These are phyloP conservation scores for Nothomitra cinnamomea DNA, from an alignment of 2,329 filamentous ascomycete species.

Conservation along the genomic window DNA sequence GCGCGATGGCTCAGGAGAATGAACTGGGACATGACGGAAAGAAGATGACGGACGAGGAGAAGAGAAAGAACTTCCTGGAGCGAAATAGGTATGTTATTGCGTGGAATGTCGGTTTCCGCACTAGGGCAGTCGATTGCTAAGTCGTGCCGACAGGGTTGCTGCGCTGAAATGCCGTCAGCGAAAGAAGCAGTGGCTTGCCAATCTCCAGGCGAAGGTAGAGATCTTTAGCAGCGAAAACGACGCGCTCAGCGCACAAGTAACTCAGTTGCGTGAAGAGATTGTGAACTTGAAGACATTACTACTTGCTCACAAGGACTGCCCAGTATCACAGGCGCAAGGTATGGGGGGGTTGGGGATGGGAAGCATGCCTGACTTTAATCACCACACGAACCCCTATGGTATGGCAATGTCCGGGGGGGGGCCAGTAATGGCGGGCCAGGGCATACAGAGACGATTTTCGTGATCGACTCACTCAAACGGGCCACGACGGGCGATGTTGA, in stretches of 20 bases:
- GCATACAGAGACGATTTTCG: slow-evolving; percentile 9
- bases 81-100: slow-evolving; percentile 54
- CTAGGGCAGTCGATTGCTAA: not conserved
- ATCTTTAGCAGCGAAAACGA: slow-evolving; percentile 88
- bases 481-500: not conserved
- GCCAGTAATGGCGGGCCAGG: slow-evolving; percentile 14
- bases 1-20: slow-evolving; percentile 34
- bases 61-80: slow-evolving; percentile 94
- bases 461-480: not conserved
- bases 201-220: slow-evolving; percentile 87
- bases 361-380: slow-evolving; percentile 20
- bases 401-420: slow-evolving; percentile 24
- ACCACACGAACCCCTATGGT: slow-evolving; percentile 15
- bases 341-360: slow-evolving; percentile 36
- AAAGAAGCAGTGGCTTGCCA: slow-evolving; percentile 97
- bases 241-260: slow-evolving; percentile 64
- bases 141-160: slow-evolving; percentile 48
- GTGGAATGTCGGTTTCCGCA: not conserved
- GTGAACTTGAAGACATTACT: slow-evolving; percentile 87
- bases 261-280: slow-evolving; percentile 75
- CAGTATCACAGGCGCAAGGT: slow-evolving; percentile 75
- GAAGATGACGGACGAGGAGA: slow-evolving; percentile 98
- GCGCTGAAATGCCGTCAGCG: slow-evolving; percentile 92
- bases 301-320: slow-evolving; percentile 89
- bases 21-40: slow-evolving; percentile 36